A percentile compares a stretch with the other conserved stretches of the same genome.
These are phyloP conservation scores for Globisporangium cylindrosporum DNA, from an alignment of 352 stramenopile genomes.

Conservation along the genomic window DNA sequence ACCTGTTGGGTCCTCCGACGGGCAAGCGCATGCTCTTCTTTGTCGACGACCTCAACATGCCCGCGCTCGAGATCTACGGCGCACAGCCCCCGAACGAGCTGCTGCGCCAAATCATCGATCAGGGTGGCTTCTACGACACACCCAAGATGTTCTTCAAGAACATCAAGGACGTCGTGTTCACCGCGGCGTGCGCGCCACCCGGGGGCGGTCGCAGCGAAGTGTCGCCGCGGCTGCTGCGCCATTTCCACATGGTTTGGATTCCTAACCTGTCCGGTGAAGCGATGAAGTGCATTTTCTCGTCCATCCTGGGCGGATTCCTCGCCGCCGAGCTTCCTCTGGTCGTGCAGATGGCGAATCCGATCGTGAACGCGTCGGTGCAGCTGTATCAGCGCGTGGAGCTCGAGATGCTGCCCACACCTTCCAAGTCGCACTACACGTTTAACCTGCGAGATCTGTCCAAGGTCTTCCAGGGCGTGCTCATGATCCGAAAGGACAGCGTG, in stretches of 20 bases:
- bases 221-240: conserved; percentile 77
- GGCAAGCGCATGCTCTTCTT: conserved; percentile 87
- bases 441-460: conserved; percentile 87
- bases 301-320: conserved; percentile 89
- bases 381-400: conserved; percentile 88
- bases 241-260: conserved; percentile 93
- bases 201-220: conserved; percentile 87
- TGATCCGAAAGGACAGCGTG: conserved; percentile 85
- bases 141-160: conserved; percentile 94
- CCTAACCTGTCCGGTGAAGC: conserved; percentile 76
- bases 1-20: conserved; percentile 62
- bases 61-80: conserved; percentile 90
- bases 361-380: conserved; percentile 87
- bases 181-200: conserved; percentile 82
- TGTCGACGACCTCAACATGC: conserved; percentile 94
- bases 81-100: conserved; percentile 92
- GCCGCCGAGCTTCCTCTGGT: conserved; percentile 61
- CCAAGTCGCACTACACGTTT: conserved; percentile 88
- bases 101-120: conserved; percentile 89
- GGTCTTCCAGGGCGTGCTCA: conserved; percentile 82
- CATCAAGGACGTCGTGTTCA: conserved; percentile 84
- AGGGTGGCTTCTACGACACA: conserved; percentile 89
- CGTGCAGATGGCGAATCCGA: conserved; percentile 61
- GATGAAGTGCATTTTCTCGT: conserved; percentile 89
- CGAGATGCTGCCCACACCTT: conserved; percentile 89